Evolutionary conservation across 768 basidiomycete species (phyloP), one percentile per base, ranked within the genome.

Genomic region (Ramaria sp.): DNA sequence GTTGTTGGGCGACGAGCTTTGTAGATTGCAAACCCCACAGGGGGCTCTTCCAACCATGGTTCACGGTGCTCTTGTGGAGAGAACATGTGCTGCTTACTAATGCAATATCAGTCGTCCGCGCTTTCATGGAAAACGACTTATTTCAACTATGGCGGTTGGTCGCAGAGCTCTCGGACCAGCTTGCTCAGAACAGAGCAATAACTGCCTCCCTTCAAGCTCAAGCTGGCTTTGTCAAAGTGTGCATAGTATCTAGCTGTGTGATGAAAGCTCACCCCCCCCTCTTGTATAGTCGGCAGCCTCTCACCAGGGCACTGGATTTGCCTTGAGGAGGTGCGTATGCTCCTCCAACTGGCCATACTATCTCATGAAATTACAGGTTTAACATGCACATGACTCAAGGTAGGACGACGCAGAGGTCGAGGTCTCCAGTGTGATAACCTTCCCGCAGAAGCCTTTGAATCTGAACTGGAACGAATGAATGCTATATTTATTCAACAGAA

Each of bases 281-380:
- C 32, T 51, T 37, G 44, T 48, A 4, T 66, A 93, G 90, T 79
- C 77, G 13, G 91, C 95, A 68, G 88, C 94, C 5, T 72, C 89
- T 5, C 90, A 97, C 67, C 79, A 86, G 18, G 88, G 93, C 60
- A 88, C 89, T 1, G 94, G 95, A 1, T 97, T 94, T 67, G 91
- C 94, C 8, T 69, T 98, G 39, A 77, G 94, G 57, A 77, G 85
- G 85, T 84, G 58, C 28, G 78, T 70, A 18, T 37, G 20, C 43
- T 52, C 50, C 25, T 36, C n/a, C 16, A 13, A 54, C 34, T 44
- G 38, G 13, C 56, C 47, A 49, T 51, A 55, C 22, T 13, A 20
- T 43, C 9, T 49, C 16, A 20, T 43, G 28, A 9, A 57, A 30
- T 43, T 20, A 22, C 55, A 82, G 92, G 56, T 97, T 87, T 71